phyloP scores from a whole-genome alignment of 805 yeast genomes.

The Isabelozyma rhagii region DNA sequence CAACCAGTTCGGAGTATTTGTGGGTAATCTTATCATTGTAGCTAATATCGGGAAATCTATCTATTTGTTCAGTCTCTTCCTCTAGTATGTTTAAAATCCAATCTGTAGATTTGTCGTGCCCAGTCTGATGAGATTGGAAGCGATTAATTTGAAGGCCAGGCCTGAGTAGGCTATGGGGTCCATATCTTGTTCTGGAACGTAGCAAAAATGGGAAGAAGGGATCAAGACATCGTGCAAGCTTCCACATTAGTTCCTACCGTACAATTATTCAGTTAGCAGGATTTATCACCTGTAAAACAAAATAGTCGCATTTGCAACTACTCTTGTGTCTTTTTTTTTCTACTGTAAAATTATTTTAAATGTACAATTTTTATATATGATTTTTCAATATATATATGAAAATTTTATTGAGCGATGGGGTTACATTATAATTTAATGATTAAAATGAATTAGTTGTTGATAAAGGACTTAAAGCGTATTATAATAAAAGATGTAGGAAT shows the following conservation, averaged over 20 bases:
- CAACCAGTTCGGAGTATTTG: neutral
- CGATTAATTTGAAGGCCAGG: neutral
- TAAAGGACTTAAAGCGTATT: neutral
- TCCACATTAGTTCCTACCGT: too few relatives aligned
- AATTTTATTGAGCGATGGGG: too few relatives aligned
- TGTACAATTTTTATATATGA: slow-evolving; percentile 9
- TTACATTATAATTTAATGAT: neutral
- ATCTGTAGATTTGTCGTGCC: neutral
- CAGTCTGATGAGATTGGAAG: neutral
- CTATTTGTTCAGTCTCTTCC: neutral
- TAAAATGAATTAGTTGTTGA: neutral
- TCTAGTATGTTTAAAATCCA: neutral
- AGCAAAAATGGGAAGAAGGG: too few relatives aligned
- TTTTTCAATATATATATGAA: neutral
- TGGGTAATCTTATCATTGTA: too few relatives aligned
- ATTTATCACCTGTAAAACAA: too few relatives aligned
- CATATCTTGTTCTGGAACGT: too few relatives aligned
- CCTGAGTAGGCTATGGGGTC: too few relatives aligned
- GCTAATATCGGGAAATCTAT: too few relatives aligned
- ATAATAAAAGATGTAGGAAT: slow-evolving; percentile 4
- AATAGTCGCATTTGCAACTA: neutral
- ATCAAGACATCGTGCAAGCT: too few relatives aligned
- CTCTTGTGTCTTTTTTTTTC: too few relatives aligned
- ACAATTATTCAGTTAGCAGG: too few relatives aligned
- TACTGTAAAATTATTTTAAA: slow-evolving; percentile 4